Base-by-base conservation (phyloP, 2,329 filamentous ascomycete genomes). In the Parafenestella ontariensis region DNA sequence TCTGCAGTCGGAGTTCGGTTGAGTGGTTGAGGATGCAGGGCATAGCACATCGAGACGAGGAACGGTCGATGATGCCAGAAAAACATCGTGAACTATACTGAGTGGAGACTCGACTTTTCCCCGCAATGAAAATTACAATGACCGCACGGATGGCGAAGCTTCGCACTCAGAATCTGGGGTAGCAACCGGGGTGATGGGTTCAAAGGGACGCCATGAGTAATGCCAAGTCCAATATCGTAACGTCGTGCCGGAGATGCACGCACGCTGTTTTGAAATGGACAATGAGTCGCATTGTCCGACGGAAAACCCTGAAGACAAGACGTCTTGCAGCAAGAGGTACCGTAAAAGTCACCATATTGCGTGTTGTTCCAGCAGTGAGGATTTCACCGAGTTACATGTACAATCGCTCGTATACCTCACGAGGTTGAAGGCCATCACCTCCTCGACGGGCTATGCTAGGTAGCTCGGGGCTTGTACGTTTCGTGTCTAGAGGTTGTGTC, bases 131-230 rank as follows among this genome's bases (percentile, higher is more conserved):
- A 2, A 33, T 17, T 11, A n/a, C 10, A 21, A 24, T 13, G 3
- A 40, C 18, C 21, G 21, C 37, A 23, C 6, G 5, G 7, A 5
- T 15, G 18, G 11, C 37, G 37, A 40, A 23, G 13, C 20, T 40
- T 23, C 20, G 37, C 15, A 5, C 36, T 21, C 21, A 15, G 43
- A 52, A 52, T 42, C 49, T 34, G 49, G 49, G 49, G 49, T 39
- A 52, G 41, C 31, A 43, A 43, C 43, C 42, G 49, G 49, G 49
- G 49, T 34, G 34, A 26, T 15, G 3, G 28, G 18, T n/a, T 31
- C 41, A 36, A n/a, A 46, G n/a, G 21, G 26, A 21, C 42, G 33
- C 49, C 23, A 52, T 52, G 49, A 42, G 49, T 40, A 40, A 40
- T 40, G 37, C 37, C 37, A 40, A 40, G 37, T 21, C 24, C 20